These are phyloP conservation scores for Stellera chamaejasme DNA, from an alignment of 345 rosid genomes.

Conservation along the genomic window DNA sequence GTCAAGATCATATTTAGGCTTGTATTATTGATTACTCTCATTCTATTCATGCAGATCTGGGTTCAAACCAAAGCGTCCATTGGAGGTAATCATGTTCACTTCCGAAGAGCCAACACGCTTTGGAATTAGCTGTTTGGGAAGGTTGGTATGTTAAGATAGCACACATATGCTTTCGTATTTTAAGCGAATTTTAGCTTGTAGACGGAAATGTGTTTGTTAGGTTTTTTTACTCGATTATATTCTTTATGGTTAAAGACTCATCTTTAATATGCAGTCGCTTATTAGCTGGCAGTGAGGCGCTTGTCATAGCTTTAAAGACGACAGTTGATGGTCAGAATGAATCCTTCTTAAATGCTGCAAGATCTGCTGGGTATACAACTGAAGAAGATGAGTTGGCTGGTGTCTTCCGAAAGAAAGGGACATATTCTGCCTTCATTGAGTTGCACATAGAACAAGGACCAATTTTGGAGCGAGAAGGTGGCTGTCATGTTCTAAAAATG, in stretches of 20 bases:
- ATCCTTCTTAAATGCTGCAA: conserved; percentile 75
- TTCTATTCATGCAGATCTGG: conserved; percentile 49
- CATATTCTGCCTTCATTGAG: conserved; percentile 79
- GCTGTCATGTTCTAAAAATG: conserved; percentile 1
- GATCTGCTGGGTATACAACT: conserved; percentile 70
- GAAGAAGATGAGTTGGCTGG: conserved; percentile 46
- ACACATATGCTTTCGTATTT: background rate
- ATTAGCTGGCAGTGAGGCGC: conserved; percentile 59
- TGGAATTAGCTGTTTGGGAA: conserved; percentile 95
- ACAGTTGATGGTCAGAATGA: conserved; percentile 64
- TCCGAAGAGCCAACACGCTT: conserved; percentile 97
- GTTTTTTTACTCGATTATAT: background rate
- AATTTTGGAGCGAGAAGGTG: conserved; percentile 82
- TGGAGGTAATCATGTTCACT: conserved; percentile 83
- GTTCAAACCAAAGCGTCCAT: conserved; percentile 72
- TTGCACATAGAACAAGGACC: conserved; percentile 98
- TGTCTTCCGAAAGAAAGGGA: conserved; percentile 58
- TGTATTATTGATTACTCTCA: conserved; percentile 5
- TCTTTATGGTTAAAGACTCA: conserved; percentile 12
- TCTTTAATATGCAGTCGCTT: conserved; percentile 55
- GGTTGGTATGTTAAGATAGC: conserved; percentile 27
- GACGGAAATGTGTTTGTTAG: background rate
- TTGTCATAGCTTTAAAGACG: conserved; percentile 49
- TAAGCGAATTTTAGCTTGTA: background rate
- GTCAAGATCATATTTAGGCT: background rate